Evolutionary conservation across 345 rosid species (phyloP), one percentile per base, ranked within the genome.

Genomic region (Adansonia digitata): DNA sequence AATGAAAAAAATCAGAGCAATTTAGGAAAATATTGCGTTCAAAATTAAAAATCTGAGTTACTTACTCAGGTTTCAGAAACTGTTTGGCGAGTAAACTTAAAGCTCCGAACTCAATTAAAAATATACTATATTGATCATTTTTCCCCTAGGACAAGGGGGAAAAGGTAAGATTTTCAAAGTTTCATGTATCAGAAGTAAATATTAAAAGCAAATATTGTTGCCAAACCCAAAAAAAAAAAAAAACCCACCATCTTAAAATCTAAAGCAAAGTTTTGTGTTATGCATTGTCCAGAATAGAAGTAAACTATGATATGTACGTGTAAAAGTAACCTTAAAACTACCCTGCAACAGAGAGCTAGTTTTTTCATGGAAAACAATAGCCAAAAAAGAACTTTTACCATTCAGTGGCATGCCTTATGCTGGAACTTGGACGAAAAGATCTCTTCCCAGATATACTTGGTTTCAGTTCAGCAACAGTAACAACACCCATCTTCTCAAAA

Each of bases 371-470:
- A 46, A 57, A 56, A 31, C 29, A 42, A 15, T 9, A 24, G 20
- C 18, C 13, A 7, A 15, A 66, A 29, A 66, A 72, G 66, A 40
- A 65, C 14, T 31, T 69, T 78, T 88, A 95, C 98, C 99, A 95
- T 89, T 93, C 99, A 70, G 99, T 84, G 74, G 98, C 94, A 82
- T 95, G 97, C 80, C 97, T 88, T 75, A 92, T 91, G 49, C 88
- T 95, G 24, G 98, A 88, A 74, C 84, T 91, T 24, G 96, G 90
- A 78, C 98, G 96, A 81, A 91, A 90, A 1, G 91, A 81, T 86
- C 97, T 87, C 87, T 93, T 95, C 78, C 97, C 94, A 10, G 98
- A 91, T 40, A 90, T 84, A 71, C 88, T 86, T 77, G 98, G 89
- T 86, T 93, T 93, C 82, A 88, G 40, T 76, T 91, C 97, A 72